Percentiles rank a stretch among this genome's conserved stretches.
phyloP scores from a whole-genome alignment of 805 yeast species.

The Candida peoriensis region DNA sequence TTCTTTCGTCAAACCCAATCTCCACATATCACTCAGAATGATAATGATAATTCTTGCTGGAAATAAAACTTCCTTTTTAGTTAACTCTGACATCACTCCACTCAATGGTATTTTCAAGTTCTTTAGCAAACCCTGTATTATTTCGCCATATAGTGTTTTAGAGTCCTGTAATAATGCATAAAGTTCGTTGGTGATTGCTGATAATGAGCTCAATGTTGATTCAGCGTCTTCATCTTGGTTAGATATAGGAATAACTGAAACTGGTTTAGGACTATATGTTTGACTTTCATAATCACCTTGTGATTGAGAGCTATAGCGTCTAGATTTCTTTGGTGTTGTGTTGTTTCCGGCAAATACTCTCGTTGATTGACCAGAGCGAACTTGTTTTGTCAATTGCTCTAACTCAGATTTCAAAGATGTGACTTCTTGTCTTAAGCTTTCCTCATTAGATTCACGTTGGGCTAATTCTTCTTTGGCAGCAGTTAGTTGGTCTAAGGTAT shows the following conservation, averaged over 20 bases:
- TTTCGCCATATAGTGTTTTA: slow-evolving; percentile 69
- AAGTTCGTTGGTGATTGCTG: slow-evolving; percentile 71
- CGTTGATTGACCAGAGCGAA: slow-evolving; percentile 25
- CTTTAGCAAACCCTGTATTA: slow-evolving; percentile 79
- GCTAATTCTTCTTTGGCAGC: slow-evolving; percentile 53
- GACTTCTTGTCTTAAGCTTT: slow-evolving; percentile 50
- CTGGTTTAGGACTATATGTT: slow-evolving; percentile 42
- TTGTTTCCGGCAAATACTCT: slow-evolving; percentile 28
- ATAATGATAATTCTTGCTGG: slow-evolving; percentile 94
- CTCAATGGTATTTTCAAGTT: slow-evolving; percentile 84
- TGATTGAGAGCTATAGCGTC: slow-evolving; percentile 33
- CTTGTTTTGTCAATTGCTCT: slow-evolving; percentile 26
- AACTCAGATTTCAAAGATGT: slow-evolving; percentile 33
- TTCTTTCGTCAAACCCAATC: slow-evolving; percentile 88
- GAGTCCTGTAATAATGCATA: slow-evolving; percentile 69
- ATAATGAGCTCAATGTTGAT: slow-evolving; percentile 41
- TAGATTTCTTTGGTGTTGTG: slow-evolving; percentile 26
- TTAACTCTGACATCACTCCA: slow-evolving; percentile 75
- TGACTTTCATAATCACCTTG: slow-evolving; percentile 29
- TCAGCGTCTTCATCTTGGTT: slow-evolving; percentile 43
- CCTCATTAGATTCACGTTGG: slow-evolving; percentile 59
- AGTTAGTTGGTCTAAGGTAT: slow-evolving; percentile 56
- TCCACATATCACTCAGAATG: slow-evolving; percentile 95
- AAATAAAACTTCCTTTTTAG: slow-evolving; percentile 87
- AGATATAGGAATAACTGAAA: slow-evolving; percentile 56